phyloP scores from a whole-genome alignment of 2,329 filamentous ascomycete species.

The Spiromastix sp. region DNA sequence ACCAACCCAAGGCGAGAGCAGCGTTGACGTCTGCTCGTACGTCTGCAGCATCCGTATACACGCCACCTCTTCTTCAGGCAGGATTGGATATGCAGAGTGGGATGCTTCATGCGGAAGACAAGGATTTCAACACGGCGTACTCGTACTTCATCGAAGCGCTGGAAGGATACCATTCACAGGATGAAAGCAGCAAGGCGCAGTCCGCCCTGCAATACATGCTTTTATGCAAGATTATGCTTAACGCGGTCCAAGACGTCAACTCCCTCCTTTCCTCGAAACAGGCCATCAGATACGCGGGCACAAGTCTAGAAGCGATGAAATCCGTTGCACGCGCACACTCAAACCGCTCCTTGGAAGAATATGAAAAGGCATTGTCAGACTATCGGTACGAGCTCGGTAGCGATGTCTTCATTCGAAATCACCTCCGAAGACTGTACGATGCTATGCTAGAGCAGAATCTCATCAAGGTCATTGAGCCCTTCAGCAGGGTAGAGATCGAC shows the following conservation, averaged over 20 bases:
- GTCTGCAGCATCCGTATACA: conserved; percentile 93
- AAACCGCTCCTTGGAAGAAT: conserved; percentile 92
- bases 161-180: conserved; percentile 90
- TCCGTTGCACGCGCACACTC: conserved; percentile 91
- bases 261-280: conserved; percentile 92
- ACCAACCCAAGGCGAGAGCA: conserved; percentile 89
- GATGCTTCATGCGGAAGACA: conserved; percentile 96
- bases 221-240: conserved; percentile 99
- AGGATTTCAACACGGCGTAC: conserved; percentile 97
- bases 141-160: conserved; percentile 99
- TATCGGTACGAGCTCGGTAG: conserved; percentile 91
- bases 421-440: conserved; percentile 90
- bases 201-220: conserved; percentile 98
- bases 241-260: conserved; percentile 91
- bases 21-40: conserved; percentile 90
- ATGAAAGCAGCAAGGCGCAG: conserved; percentile 83
- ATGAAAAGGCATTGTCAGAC: conserved; percentile 80
- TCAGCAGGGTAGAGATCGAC: conserved; percentile 90
- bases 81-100: conserved; percentile 98
- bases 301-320: conserved; percentile 98
- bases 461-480: conserved; percentile 99
- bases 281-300: conserved; percentile 88
- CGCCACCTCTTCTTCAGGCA: conserved; percentile 85
- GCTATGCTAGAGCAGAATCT: conserved; percentile 99
- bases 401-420: conserved; percentile 93